Base-by-base conservation (phyloP, 2,329 filamentous ascomycete genomes). In the Epichloe sibirici region DNA sequence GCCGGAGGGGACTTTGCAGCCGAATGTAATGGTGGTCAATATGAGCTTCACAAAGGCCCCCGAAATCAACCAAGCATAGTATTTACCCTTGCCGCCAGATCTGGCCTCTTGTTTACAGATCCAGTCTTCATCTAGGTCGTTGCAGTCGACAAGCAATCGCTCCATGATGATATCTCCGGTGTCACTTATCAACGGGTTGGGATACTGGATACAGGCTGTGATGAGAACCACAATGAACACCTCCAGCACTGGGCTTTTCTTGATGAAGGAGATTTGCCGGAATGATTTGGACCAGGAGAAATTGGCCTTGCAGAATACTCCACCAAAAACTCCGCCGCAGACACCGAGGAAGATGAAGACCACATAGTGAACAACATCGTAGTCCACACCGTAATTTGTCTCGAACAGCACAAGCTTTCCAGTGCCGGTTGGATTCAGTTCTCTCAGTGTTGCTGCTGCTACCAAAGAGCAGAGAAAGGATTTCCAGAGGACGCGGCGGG, bases 371-470 rank as follows among this genome's bases (percentile, higher is more conserved):
- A 74, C 60, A 1, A 74, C 63, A n/a, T 71, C 62, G 58, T 81
- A 82, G n/a, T 73, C 70, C 3, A 74, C 74, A 4, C 74, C 76
- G 55, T 81, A 82, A 49, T 76, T 74, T 4, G 78, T 81, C 58
- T 82, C 77, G 59, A 81, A 83, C 5, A 82, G 70, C 0, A 80
- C 77, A 4, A 82, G 66, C 58, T 80, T 81, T 3, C 79, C 79
- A 0, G 78, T 82, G 1, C 77, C 76, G 1, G 70, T 80, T 0
- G 78, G 79, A 58, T 82, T 80, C n/a, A 82, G 67, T 3, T 72
- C 71, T 58, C 75, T 78, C 23, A 82, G 66, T 4, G 76, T 69
- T 46, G 80, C 72, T 0, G 78, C 78, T 0, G 78, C 78, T 42
- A 71, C 69, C 4, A 81, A 63, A 0, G 75, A 79, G 63, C 78